Conservation (phyloP, 495 filamentous ascomycete genomes). For the Halenospora varia region DNA sequence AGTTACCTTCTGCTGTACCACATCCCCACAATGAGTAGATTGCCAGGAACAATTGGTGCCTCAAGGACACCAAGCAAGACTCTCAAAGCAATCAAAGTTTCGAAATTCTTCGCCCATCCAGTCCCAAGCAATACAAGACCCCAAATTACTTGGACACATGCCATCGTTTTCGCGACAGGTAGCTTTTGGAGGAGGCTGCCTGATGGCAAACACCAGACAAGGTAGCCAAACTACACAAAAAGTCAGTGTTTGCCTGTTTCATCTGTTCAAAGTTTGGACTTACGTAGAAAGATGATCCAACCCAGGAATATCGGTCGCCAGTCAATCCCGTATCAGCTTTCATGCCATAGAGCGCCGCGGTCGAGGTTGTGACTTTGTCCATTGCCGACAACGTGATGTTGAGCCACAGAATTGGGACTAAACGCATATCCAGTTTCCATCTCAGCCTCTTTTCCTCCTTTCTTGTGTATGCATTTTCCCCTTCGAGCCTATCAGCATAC, state of each 20-base stretch:
- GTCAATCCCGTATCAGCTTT: slow-evolving; percentile 27
- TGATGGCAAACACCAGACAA: slow-evolving; percentile 41
- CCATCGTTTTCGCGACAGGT: slow-evolving; percentile 38
- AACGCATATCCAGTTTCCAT: slow-evolving; percentile 38
- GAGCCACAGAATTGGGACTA: slow-evolving; percentile 39
- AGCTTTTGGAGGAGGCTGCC: slow-evolving; percentile 48
- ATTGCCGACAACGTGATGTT: slow-evolving; percentile 28
- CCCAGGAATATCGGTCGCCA: slow-evolving; percentile 30
- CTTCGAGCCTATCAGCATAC: slow-evolving; percentile 3
- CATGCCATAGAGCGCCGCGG: slow-evolving; percentile 31
- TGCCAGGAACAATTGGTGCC: slow-evolving; percentile 57
- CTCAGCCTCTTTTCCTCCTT: slow-evolving; percentile 34
- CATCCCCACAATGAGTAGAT: slow-evolving; percentile 54
- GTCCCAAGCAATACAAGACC: slow-evolving; percentile 40
- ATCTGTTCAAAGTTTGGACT: neutral
- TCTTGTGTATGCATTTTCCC: slow-evolving; percentile 11
- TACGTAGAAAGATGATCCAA: slow-evolving; percentile 27
- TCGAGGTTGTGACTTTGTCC: slow-evolving; percentile 34
- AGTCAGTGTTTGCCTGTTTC: neutral
- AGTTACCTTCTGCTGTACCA: slow-evolving; percentile 51
- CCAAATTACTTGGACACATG: slow-evolving; percentile 41
- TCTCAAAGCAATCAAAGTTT: slow-evolving; percentile 25
- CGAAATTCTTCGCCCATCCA: slow-evolving; percentile 25
- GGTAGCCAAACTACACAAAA: slow-evolving; percentile 49
- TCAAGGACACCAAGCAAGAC: slow-evolving; percentile 60